These are phyloP conservation scores for Amanita pallidorosea DNA, from an alignment of 768 basidiomycete genomes.

Conservation along the genomic window DNA sequence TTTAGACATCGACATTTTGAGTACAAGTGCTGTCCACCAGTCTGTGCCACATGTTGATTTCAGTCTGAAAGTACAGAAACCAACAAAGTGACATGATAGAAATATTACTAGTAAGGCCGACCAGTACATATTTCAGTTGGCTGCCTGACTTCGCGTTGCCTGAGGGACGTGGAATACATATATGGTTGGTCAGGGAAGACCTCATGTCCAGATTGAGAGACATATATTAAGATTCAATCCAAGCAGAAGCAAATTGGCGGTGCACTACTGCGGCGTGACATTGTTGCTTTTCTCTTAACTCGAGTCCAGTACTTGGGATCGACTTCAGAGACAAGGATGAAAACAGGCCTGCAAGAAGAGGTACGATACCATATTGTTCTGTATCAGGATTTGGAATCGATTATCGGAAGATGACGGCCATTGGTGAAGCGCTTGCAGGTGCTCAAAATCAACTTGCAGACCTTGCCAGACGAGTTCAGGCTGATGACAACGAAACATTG, in stretches of 20 bases:
- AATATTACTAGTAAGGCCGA: no score
- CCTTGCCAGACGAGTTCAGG: constrained; percentile 5
- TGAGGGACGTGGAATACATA: background rate
- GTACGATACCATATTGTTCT: constrained; percentile 5
- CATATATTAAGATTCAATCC: background rate
- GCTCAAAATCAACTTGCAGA: constrained; percentile 11
- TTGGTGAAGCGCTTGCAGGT: background rate
- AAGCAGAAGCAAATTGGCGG: background rate
- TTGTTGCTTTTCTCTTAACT: no score
- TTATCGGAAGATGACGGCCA: background rate
- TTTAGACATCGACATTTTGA: constrained; percentile 87
- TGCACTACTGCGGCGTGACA: background rate
- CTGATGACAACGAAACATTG: constrained; percentile 8
- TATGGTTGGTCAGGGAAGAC: background rate
- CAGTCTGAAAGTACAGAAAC: constrained; percentile 87
- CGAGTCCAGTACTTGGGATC: background rate
- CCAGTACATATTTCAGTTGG: no score
- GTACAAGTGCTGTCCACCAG: constrained; percentile 86
- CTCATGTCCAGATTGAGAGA: background rate
- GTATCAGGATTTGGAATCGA: background rate
- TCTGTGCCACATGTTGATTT: constrained; percentile 93
- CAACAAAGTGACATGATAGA: no score
- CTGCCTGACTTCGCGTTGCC: background rate
- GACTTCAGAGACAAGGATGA: background rate
- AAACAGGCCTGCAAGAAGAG: constrained; percentile 17